Base-by-base conservation (phyloP, 2,329 filamentous ascomycete genomes). In the Fusarium brachygibbosum region DNA sequence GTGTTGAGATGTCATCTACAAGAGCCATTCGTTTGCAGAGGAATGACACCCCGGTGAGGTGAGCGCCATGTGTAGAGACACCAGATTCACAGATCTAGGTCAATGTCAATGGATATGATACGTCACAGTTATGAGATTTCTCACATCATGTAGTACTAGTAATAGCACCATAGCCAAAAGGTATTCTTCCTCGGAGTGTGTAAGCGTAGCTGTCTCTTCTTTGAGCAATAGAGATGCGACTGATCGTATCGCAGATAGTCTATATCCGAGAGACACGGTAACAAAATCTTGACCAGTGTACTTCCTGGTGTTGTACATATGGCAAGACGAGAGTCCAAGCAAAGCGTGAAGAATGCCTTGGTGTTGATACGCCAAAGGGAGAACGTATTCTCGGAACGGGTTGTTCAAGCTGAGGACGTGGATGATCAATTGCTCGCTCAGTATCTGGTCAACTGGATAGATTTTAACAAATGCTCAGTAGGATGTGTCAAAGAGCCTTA, bases 41-140 rank as follows among this genome's bases (percentile, higher is more conserved):
- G 19, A 76, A 77, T 1, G 74, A 68, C 3, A 76, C 66, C 3
- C 75, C 76, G 1, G 67, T 74, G 4, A 77, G 40, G 49, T 77
- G 75, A 21, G 69, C 71, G 6, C 74, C 76, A 45, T 76, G 70
- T 0, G 66, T 68, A 3, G 74, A 76, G 4, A 77, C 59, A 5
- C 73, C 73, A 12, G 72, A 68, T 34, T 76, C 71, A 17, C 69
- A 77, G 0, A 77, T 69, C 75, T 77, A 34, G 5, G 5, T 3
- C 8, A 16, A 3, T 0, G 13, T 58, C 11, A 53, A 34, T 5
- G 5, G 31, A 5, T 6, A 1, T 13, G 1, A 12, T 37, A 21
- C 3, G 3, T 19, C 3, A 4, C 19, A 16, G 2, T 0, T 2
- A 4, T 4, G 1, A 1, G 16, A 11, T 6, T 1, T 9, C 60